phyloP scores from a whole-genome alignment of 805 yeast species.

The Kodamaea fukazawae region DNA sequence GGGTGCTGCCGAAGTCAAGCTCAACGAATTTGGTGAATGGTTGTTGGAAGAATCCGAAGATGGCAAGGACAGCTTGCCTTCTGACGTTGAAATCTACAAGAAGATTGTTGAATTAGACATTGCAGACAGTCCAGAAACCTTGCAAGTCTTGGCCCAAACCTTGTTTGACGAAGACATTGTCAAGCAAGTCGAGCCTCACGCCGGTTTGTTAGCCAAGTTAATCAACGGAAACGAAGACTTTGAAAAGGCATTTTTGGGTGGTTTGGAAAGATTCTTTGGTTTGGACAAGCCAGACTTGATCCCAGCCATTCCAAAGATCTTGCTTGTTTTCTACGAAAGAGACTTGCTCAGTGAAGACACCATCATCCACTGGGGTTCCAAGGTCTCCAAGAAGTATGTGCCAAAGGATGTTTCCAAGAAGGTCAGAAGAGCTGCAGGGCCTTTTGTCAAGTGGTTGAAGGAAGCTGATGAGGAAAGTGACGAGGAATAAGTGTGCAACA shows the following conservation, averaged over 20 bases:
- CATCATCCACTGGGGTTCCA: conserved; percentile 80
- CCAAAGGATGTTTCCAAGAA: conserved; percentile 89
- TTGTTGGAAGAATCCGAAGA: conserved; percentile 50
- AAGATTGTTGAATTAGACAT: conserved; percentile 80
- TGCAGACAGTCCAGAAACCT: conserved; percentile 66
- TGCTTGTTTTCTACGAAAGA: conserved; percentile 75
- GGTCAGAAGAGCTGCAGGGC: conserved; percentile 94
- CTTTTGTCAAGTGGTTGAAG: conserved; percentile 91
- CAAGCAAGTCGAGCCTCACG: conserved; percentile 69
- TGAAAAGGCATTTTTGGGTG: conserved; percentile 91
- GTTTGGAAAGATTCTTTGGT: conserved; percentile 91
- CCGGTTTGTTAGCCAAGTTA: conserved; percentile 78
- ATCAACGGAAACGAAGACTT: conserved; percentile 58
- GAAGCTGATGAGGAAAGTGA: conserved; percentile 80
- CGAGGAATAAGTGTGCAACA: conserved; percentile 42
- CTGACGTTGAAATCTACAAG: conserved; percentile 89
- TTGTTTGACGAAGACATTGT: conserved; percentile 77
- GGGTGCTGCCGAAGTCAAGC: conserved; percentile 48
- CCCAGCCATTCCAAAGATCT: conserved; percentile 72
- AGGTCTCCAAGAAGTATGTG: conserved; percentile 88
- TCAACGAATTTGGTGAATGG: conserved; percentile 90
- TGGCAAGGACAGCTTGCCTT: conserved; percentile 60
- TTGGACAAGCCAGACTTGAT: conserved; percentile 68
- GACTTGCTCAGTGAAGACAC: conserved; percentile 85
- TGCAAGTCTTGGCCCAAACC: conserved; percentile 89